phyloP scores from a whole-genome alignment of 2,329 filamentous ascomycete species.

The Graphiopsis chlorocephala region DNA sequence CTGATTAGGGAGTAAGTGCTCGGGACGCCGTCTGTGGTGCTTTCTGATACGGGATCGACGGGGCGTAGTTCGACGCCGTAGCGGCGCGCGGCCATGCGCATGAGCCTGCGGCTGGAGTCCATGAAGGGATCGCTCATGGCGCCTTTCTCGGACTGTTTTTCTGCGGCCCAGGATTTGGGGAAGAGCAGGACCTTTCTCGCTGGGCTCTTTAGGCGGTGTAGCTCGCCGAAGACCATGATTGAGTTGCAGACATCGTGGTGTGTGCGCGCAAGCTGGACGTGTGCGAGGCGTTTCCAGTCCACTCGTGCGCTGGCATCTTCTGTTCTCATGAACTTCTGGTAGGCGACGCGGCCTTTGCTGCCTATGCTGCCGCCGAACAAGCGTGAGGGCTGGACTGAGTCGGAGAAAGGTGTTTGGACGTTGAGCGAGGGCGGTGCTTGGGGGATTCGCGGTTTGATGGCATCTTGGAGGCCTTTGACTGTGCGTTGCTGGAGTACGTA shows the following conservation, averaged over 20 bases:
- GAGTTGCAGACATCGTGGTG: conserved; percentile 50
- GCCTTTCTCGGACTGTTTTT: conserved; percentile 34
- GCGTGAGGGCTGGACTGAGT: conserved; percentile 26
- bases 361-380: conserved; percentile 25
- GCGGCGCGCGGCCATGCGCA: conserved; percentile 45
- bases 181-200: conserved; percentile 47
- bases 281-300: conserved; percentile 47
- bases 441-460: conserved; percentile 59
- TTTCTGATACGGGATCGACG: conserved; percentile 40
- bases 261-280: conserved; percentile 46
- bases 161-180: conserved; percentile 38
- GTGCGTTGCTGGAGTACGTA: conserved; percentile 87
- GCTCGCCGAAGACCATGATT: conserved; percentile 49
- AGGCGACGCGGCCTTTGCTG: conserved; percentile 26
- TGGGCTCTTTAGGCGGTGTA: conserved; percentile 46
- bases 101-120: conserved; percentile 43
- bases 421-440: conserved; percentile 34
- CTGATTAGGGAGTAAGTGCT: conserved; percentile 44
- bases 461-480: conserved; percentile 70
- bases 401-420: conserved; percentile 16
- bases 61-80: conserved; percentile 47
- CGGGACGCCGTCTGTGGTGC: conserved; percentile 31
- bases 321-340: conserved; percentile 27
- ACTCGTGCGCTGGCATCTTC: conserved; percentile 26
- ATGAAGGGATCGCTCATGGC: conserved; percentile 42